Conservation (phyloP, 2,329 filamentous ascomycete genomes). For the Salinomyces thailandicus region DNA sequence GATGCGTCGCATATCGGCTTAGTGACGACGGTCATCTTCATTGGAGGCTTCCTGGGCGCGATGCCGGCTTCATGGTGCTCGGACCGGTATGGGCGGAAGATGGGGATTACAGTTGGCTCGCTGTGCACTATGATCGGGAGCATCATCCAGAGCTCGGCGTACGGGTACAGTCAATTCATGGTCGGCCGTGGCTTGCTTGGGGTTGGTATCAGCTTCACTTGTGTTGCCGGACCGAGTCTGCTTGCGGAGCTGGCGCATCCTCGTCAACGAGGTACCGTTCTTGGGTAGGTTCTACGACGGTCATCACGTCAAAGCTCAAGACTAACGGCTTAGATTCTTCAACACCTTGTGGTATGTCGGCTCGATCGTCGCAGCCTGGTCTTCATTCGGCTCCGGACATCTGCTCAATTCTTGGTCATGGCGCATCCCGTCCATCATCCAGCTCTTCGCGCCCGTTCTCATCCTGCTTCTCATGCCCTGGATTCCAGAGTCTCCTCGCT, state of each 20-base stretch:
- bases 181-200: neutral
- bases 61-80: neutral
- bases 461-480: constrained; percentile 37
- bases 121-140: neutral
- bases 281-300: neutral
- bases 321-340: neutral
- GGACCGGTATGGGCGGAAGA: neutral
- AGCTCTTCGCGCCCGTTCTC: neutral
- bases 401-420: neutral
- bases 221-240: neutral
- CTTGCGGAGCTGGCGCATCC: neutral
- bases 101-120: neutral
- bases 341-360: neutral
- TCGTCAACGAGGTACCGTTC: neutral
- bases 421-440: neutral
- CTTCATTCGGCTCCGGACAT: neutral
- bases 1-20: neutral
- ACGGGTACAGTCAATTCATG: neutral
- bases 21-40: neutral
- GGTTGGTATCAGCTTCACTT: neutral
- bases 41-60: neutral
- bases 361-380: neutral
- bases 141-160: neutral
- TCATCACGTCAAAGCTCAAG: neutral
- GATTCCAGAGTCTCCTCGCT: constrained; percentile 52